Evolutionary conservation across 495 filamentous ascomycete genomes (phyloP).

Genomic region (Letharia columbiana): DNA sequence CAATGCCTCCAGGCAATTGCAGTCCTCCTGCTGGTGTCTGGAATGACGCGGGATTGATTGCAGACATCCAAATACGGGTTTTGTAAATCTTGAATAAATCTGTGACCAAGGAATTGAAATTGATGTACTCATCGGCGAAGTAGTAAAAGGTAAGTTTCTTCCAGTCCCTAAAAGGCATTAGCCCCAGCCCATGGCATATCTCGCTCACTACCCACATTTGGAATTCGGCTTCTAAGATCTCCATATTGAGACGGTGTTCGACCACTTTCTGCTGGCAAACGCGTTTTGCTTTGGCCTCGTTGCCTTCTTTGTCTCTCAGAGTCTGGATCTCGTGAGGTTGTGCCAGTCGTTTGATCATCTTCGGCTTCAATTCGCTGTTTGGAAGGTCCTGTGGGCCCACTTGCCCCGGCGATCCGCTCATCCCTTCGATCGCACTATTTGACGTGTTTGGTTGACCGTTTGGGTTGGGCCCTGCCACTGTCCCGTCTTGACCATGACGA

Average conservation of each 20-base stretch:
- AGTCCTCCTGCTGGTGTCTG: conserved; percentile 70
- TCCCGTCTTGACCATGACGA: conserved; percentile 54
- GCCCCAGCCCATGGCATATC: conserved; percentile 9
- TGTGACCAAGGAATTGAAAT: conserved; percentile 94
- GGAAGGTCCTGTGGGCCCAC: conserved; percentile 68
- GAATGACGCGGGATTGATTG: conserved; percentile 95
- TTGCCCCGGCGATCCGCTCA: conserved; percentile 52
- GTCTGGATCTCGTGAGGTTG: conserved; percentile 81
- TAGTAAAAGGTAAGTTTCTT: conserved; percentile 99
- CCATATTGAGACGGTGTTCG: conserved; percentile 93
- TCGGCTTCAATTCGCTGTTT: conserved; percentile 75
- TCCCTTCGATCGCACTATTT: conserved; percentile 62
- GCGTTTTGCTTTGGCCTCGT: conserved; percentile 94
- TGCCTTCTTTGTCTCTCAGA: conserved; percentile 89
- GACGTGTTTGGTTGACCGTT: conserved; percentile 35
- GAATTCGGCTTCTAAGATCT: conserved; percentile 98
- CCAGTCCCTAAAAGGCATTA: conserved; percentile 65
- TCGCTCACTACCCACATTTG: conserved; percentile 64
- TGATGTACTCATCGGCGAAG: conserved; percentile 95
- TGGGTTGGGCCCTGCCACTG: conserved; percentile 43
- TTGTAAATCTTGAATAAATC: conserved; percentile 99
- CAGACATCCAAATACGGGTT: conserved; percentile 98
- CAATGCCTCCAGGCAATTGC: conserved; percentile 55
- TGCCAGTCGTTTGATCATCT: conserved; percentile 90
- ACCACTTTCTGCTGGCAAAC: conserved; percentile 92